These are phyloP conservation scores for Vigna nakashimae DNA, from an alignment of 306 rosid species.

Conservation along the genomic window DNA sequence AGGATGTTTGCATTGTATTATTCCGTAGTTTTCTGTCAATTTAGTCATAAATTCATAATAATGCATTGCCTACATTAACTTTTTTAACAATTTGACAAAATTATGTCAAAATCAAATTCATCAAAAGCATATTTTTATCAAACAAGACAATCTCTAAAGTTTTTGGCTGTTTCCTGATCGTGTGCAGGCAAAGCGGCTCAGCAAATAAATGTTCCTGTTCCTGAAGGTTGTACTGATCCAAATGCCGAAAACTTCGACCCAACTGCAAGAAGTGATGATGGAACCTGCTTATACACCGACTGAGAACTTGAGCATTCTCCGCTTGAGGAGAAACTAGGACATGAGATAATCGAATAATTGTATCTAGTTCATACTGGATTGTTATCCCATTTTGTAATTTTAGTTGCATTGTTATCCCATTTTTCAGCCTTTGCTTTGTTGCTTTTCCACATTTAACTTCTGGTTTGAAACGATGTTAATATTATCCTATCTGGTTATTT, in stretches of 20 bases:
- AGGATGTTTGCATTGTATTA: slow-evolving; percentile 50
- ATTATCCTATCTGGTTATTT: slow-evolving; percentile 1
- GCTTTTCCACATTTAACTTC: background rate
- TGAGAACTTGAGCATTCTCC: slow-evolving; percentile 46
- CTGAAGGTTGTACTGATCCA: slow-evolving; percentile 80
- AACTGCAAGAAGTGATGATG: slow-evolving; percentile 89
- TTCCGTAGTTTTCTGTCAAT: background rate
- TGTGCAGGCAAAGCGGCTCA: slow-evolving; percentile 80
- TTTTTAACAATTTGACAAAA: background rate
- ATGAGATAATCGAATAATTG: slow-evolving; percentile 36
- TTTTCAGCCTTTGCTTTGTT: background rate
- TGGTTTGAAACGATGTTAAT: background rate
- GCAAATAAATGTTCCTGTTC: slow-evolving; percentile 65
- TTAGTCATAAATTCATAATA: background rate
- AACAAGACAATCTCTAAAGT: background rate
- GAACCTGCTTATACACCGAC: slow-evolving; percentile 61
- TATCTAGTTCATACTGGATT: slow-evolving; percentile 43
- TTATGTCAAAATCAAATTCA: slow-evolving; percentile 5
- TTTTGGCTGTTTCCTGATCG: background rate
- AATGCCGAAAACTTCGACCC: slow-evolving; percentile 74
- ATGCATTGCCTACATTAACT: background rate
- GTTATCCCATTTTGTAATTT: slow-evolving; percentile 42
- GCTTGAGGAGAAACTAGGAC: slow-evolving; percentile 37
- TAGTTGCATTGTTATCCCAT: slow-evolving; percentile 23
- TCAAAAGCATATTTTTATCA: background rate